A percentile compares a stretch with the other conserved stretches of the same genome.
Evolutionary conservation across 2,329 filamentous ascomycete species (phyloP).

Genomic region (Acrocalymma vagum): DNA sequence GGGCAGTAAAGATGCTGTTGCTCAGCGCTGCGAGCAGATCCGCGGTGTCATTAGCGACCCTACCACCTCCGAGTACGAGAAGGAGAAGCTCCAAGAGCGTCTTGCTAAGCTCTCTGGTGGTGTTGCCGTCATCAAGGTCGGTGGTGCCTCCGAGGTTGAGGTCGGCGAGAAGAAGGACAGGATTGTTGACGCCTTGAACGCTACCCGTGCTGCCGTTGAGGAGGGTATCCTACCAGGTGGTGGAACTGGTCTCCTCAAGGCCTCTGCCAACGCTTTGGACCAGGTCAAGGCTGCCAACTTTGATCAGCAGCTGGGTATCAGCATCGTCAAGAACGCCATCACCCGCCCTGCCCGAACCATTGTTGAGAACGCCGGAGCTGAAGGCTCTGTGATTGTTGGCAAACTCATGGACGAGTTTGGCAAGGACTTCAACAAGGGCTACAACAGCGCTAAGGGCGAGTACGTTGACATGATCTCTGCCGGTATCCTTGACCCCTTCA

Average conservation of each 20-base stretch:
- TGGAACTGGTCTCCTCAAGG: slow-evolving; percentile 98
- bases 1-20: slow-evolving; percentile 90
- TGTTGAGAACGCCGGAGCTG: slow-evolving; percentile 95
- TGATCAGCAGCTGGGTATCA: slow-evolving; percentile 98
- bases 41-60: slow-evolving; percentile 95
- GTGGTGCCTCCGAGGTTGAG: slow-evolving; percentile 96
- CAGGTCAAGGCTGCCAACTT: slow-evolving; percentile 92
- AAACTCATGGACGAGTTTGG: slow-evolving; percentile 97
- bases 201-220: slow-evolving; percentile 97
- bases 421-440: slow-evolving; percentile 96
- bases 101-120: slow-evolving; percentile 98
- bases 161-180: slow-evolving; percentile 99
- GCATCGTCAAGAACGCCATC: slow-evolving; percentile 97
- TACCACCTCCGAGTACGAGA: slow-evolving; percentile 97
- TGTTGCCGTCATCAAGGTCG: slow-evolving; percentile 99
- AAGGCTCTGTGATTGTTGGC: slow-evolving; percentile 95
- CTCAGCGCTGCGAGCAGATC: slow-evolving; percentile 98
- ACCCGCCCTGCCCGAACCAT: slow-evolving; percentile 94
- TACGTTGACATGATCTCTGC: slow-evolving; percentile 98
- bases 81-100: slow-evolving; percentile 99
- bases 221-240: slow-evolving; percentile 98
- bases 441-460: slow-evolving; percentile 94
- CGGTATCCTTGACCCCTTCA: slow-evolving; percentile 98
- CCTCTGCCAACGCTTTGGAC: slow-evolving; percentile 84
- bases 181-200: slow-evolving; percentile 97